Evolutionary conservation across 495 filamentous ascomycete genomes (phyloP).

Genomic region (Cercophora samala): DNA sequence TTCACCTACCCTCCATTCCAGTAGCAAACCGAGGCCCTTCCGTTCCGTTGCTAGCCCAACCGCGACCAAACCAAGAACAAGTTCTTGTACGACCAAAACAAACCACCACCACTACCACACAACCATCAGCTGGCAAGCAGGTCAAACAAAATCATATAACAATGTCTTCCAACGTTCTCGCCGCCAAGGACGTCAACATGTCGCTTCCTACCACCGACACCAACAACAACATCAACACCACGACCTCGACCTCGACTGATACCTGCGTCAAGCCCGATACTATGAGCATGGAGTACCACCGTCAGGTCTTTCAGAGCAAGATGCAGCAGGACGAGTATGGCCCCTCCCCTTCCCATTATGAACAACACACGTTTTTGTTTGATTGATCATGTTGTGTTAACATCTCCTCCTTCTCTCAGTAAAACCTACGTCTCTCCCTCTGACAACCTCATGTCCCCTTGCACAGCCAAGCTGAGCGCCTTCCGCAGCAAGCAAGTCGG

Average conservation of each 20-base stretch:
- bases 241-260: conserved; percentile 26
- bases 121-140: background rate
- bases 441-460: conserved; percentile 88
- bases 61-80: background rate
- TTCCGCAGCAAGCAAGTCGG: conserved; percentile 77
- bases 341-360: background rate
- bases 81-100: background rate
- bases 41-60: conserved; percentile 4
- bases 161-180: conserved; percentile 49
- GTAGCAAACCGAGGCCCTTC: background rate
- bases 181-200: conserved; percentile 57
- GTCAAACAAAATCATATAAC: conserved; percentile 11
- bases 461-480: conserved; percentile 82
- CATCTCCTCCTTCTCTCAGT: conserved; percentile 28
- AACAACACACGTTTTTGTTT: too few relatives aligned
- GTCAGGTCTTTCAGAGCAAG: conserved; percentile 70
- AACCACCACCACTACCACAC: background rate
- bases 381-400: background rate
- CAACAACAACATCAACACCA: conserved; percentile 23
- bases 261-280: conserved; percentile 41
- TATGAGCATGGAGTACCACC: conserved; percentile 75
- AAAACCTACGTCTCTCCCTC: conserved; percentile 84
- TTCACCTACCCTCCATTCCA: background rate
- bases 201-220: conserved; percentile 28
- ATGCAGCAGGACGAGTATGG: conserved; percentile 66